phyloP scores from a whole-genome alignment of 2,329 filamentous ascomycete genomes.

The Aspergillus viridinutans region DNA sequence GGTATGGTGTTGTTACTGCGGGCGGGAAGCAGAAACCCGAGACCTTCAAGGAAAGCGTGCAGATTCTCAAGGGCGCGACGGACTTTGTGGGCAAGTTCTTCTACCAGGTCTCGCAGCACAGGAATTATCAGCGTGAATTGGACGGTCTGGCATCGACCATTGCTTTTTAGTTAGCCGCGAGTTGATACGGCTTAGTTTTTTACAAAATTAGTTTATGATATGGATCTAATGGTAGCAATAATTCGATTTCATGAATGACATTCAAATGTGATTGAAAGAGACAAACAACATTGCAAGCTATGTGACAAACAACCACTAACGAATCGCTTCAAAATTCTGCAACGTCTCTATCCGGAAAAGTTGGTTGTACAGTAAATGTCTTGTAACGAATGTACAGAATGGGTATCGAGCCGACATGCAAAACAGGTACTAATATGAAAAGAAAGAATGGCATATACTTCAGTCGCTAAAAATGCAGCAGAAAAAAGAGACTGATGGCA shows the following conservation, averaged over 20 bases:
- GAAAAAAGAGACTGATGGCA: neutral
- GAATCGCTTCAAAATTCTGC: neutral
- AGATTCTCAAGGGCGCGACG: conserved; percentile 62
- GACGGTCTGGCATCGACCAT: conserved; percentile 64
- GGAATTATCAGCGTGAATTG: conserved; percentile 69
- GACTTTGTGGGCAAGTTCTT: conserved; percentile 70
- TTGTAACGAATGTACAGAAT: conserved; percentile 2
- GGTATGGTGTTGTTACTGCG: conserved; percentile 74
- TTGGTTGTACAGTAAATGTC: neutral
- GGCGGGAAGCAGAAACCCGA: conserved; percentile 49
- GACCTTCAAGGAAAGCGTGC: conserved; percentile 57
- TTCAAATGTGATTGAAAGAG: neutral
- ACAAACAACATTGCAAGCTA: neutral
- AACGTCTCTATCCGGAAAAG: neutral
- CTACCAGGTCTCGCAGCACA: conserved; percentile 65
- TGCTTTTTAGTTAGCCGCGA: conserved; percentile 55
- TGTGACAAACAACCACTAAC: neutral
- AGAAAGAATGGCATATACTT: neutral
- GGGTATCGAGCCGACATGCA: conserved; percentile 2
- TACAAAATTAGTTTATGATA: neutral
- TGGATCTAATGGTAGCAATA: neutral
- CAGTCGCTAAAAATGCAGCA: neutral
- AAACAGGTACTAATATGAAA: neutral
- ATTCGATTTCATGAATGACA: neutral
- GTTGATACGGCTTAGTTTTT: neutral